Evolutionary conservation across 805 yeast genomes (phyloP).

Genomic region (Suhomyces pyralidae): DNA sequence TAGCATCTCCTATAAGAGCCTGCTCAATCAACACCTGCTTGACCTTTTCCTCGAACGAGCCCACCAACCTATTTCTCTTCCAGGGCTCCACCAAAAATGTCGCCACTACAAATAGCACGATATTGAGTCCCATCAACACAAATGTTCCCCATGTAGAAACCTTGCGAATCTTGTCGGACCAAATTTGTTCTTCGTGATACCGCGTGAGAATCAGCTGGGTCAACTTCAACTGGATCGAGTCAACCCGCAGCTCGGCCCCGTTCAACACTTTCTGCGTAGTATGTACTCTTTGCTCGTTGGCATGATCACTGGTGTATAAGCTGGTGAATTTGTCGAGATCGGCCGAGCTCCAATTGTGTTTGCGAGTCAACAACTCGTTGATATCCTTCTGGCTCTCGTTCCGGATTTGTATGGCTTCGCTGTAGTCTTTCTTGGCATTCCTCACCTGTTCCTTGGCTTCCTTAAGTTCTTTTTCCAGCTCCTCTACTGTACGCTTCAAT

Average conservation of each 20-base stretch:
- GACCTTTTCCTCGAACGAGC: constrained; percentile 80
- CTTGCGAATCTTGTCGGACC: constrained; percentile 95
- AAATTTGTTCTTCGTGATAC: constrained; percentile 94
- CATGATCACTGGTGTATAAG: constrained; percentile 77
- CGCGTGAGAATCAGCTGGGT: constrained; percentile 79
- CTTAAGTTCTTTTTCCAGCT: constrained; percentile 50
- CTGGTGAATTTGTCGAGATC: constrained; percentile 86
- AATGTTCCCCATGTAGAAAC: constrained; percentile 98
- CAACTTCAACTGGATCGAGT: constrained; percentile 63
- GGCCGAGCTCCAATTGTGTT: constrained; percentile 70
- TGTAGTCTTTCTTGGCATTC: constrained; percentile 48
- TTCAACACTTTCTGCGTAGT: constrained; percentile 48
- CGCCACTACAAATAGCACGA: constrained; percentile 71
- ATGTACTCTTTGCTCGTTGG: constrained; percentile 58
- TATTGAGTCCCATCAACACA: constrained; percentile 81
- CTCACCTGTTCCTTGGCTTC: constrained; percentile 48
- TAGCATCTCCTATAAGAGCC: constrained; percentile 1
- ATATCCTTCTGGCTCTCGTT: constrained; percentile 76
- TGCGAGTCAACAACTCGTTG: constrained; percentile 82
- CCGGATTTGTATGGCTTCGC: constrained; percentile 60
- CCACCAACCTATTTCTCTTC: constrained; percentile 79
- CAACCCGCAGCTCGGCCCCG: constrained; percentile 59
- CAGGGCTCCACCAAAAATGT: constrained; percentile 92
- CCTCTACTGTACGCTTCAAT: constrained; percentile 59
- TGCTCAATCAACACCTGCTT: constrained; percentile 32